Percentiles rank a stretch among this genome's conserved stretches.
Conservation (phyloP, 768 basidiomycete genomes). For the Amanita thiersii region DNA sequence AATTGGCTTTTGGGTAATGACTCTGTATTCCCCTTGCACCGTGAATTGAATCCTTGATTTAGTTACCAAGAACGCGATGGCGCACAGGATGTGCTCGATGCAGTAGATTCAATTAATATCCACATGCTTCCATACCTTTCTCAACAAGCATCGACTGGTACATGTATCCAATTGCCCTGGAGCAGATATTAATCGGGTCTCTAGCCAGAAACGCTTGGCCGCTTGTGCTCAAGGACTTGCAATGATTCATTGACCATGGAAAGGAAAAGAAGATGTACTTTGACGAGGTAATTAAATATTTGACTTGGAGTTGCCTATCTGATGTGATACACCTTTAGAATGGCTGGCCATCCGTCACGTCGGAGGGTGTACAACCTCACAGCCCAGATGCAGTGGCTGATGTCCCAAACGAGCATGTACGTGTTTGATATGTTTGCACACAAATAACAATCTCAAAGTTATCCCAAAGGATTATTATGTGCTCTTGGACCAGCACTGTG, state of each 20-base stretch:
- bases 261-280: constrained; percentile 59
- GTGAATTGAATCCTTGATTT: neutral
- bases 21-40: constrained; percentile 14
- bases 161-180: neutral
- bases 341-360: constrained; percentile 70
- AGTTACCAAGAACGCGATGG: constrained; percentile 37
- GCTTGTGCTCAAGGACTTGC: constrained; percentile 36
- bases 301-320: neutral
- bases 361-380: constrained; percentile 54
- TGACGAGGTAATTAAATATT: constrained; percentile 34
- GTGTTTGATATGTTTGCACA: constrained; percentile 10
- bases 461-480: constrained; percentile 31
- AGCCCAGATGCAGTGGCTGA: constrained; percentile 52
- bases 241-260: constrained; percentile 49
- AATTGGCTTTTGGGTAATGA: constrained; percentile 33
- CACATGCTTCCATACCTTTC: constrained; percentile 57
- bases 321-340: constrained; percentile 38
- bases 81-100: constrained; percentile 42
- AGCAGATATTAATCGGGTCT: neutral
- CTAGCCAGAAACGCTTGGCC: constrained; percentile 44
- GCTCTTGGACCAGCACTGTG: constrained; percentile 46
- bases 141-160: constrained; percentile 37
- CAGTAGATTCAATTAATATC: constrained; percentile 44
- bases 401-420: constrained; percentile 53
- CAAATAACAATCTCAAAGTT: neutral